Evolutionary conservation across 75 land plant species (phyloP).

Genomic region (Picea sitchensis): DNA sequence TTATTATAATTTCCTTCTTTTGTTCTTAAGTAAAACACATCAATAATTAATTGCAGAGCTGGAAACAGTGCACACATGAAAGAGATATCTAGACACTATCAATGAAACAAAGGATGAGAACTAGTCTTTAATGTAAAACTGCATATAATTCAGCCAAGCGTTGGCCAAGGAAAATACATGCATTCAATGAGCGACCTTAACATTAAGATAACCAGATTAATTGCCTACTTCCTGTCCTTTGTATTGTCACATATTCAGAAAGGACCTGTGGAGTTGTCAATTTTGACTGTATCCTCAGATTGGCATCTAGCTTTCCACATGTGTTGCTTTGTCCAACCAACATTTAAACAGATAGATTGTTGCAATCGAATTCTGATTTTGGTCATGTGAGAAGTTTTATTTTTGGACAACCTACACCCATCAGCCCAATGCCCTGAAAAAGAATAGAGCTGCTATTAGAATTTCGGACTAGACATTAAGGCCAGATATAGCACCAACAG

Average conservation of each 20-base stretch:
- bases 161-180: neutral
- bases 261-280: slow-evolving; percentile 11
- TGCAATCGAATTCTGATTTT: neutral
- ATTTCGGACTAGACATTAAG: neutral
- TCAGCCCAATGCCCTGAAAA: slow-evolving; percentile 1
- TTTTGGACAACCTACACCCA: neutral
- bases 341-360: neutral
- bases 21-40: no score
- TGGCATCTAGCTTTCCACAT: slow-evolving; percentile 4
- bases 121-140: neutral
- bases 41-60: no score
- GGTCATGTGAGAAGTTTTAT: neutral
- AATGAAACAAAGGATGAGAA: neutral
- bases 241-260: neutral
- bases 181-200: neutral
- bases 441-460: neutral
- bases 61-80: no score
- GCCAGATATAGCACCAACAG: neutral
- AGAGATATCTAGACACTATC: no score
- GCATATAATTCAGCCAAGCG: neutral
- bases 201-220: neutral
- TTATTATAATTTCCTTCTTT: no score
- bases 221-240: neutral
- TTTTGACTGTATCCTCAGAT: slow-evolving; percentile 3
- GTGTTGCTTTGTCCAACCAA: neutral